Percentiles rank a stretch among this genome's conserved stretches.
These are phyloP conservation scores for Kickxella alabastrina DNA, from an alignment of 192 early-diverging fungal genomes.

Conservation along the genomic window DNA sequence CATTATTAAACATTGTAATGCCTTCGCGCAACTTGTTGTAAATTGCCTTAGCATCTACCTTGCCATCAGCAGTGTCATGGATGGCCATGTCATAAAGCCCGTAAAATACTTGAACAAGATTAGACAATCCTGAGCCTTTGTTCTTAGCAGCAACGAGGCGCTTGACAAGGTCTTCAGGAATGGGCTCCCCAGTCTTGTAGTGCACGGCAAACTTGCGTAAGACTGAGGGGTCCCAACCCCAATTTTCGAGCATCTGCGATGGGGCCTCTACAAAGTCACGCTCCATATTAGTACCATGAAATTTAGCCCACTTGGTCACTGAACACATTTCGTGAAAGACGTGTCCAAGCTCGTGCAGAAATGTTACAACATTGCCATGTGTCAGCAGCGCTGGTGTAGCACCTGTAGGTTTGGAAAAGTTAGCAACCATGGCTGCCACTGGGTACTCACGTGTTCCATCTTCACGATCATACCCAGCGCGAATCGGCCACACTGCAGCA, in stretches of 20 bases:
- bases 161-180: conserved; percentile 64
- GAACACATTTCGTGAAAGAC: conserved; percentile 61
- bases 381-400: conserved; percentile 61
- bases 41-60: conserved; percentile 22
- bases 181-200: conserved; percentile 58
- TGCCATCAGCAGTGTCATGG: conserved; percentile 52
- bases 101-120: conserved; percentile 65
- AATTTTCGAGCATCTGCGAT: conserved; percentile 78
- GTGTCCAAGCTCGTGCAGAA: conserved; percentile 79
- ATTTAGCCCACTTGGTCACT: conserved; percentile 58
- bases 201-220: conserved; percentile 56
- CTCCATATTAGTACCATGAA: conserved; percentile 62
- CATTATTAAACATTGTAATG: conserved; percentile 16
- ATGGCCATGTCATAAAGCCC: conserved; percentile 67
- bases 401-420: conserved; percentile 55
- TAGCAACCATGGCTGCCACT: conserved; percentile 57
- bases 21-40: conserved; percentile 33
- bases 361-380: conserved; percentile 67
- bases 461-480: conserved; percentile 51
- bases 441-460: conserved; percentile 53
- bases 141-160: conserved; percentile 60
- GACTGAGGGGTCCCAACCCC: conserved; percentile 56
- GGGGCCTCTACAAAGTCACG: conserved; percentile 81
- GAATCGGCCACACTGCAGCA: conserved; percentile 63
- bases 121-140: conserved; percentile 59